phyloP scores from a whole-genome alignment of 768 basidiomycete species.

The Boletellus ananiceps region DNA sequence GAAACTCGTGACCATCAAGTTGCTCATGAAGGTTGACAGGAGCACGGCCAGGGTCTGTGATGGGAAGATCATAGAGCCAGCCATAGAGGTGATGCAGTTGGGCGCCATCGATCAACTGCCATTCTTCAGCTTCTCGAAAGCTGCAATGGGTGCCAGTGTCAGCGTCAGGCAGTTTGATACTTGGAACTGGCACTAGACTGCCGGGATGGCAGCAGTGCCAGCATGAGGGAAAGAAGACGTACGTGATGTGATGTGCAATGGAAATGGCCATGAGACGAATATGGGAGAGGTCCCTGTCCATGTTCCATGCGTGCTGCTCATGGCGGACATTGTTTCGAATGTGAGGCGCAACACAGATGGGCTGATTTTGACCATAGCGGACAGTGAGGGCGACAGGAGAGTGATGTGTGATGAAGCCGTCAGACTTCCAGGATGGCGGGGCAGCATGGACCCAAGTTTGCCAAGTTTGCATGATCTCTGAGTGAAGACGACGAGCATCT shows the following conservation, averaged over 20 bases:
- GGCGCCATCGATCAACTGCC: no score
- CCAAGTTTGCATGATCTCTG: background rate
- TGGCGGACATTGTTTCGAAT: no score
- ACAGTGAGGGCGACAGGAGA: conserved; percentile 1
- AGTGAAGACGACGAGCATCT: background rate
- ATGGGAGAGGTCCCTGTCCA: background rate
- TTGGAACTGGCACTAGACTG: no score
- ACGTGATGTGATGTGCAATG: conserved; percentile 4
- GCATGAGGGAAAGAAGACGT: no score
- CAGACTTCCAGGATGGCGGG: background rate
- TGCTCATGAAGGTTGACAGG: background rate
- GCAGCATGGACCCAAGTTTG: background rate
- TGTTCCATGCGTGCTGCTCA: background rate
- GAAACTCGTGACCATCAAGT: background rate
- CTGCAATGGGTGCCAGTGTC: no score
- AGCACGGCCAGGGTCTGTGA: background rate
- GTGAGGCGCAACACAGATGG: background rate
- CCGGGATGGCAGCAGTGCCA: no score
- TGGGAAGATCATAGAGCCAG: background rate
- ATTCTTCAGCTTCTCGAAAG: no score
- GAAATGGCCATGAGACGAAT: background rate
- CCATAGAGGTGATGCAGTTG: background rate
- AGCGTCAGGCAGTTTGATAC: no score
- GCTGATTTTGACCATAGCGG: conserved; percentile 9
- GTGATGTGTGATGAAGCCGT: background rate